A percentile compares a stretch with the other conserved stretches of the same genome.
These are phyloP conservation scores for Choanephora cucurbitarum DNA, from an alignment of 371 early-diverging fungal genomes.

Conservation along the genomic window DNA sequence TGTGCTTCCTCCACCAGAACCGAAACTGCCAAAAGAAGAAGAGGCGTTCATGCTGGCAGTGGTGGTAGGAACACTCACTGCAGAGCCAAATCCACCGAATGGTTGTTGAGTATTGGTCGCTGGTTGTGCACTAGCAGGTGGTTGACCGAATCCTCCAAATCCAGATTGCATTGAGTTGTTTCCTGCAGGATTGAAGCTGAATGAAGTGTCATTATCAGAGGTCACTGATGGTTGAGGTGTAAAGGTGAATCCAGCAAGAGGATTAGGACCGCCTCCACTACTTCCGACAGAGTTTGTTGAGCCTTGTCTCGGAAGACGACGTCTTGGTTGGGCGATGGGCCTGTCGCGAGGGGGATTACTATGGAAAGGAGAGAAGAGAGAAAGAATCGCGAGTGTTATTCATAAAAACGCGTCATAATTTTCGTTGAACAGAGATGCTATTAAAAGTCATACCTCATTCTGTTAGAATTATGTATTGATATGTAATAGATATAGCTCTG, in stretches of 20 bases:
- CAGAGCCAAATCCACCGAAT: constrained; percentile 7
- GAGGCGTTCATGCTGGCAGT: background rate
- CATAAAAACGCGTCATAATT: background rate
- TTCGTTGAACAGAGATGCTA: too few relatives aligned
- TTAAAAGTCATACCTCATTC: background rate
- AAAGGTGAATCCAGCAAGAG: constrained; percentile 17
- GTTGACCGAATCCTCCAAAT: constrained; percentile 9
- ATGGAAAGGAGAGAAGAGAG: background rate
- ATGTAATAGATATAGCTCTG: too few relatives aligned
- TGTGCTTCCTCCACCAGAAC: constrained; percentile 1
- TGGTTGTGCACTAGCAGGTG: background rate
- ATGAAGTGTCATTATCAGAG: background rate
- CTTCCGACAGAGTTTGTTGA: constrained; percentile 21
- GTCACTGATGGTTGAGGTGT: constrained; percentile 3
- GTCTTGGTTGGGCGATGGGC: constrained; percentile 19
- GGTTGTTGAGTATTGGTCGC: background rate
- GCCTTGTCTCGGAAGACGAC: constrained; percentile 18
- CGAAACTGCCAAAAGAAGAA: constrained; percentile 1
- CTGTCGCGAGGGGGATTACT: constrained; percentile 9
- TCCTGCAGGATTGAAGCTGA: constrained; percentile 3
- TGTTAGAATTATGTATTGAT: too few relatives aligned
- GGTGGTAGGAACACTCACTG: background rate
- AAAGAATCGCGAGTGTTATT: too few relatives aligned
- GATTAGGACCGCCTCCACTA: constrained; percentile 9
- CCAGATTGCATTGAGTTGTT: background rate